phyloP scores from a whole-genome alignment of 139 green algal species.

The Chlamydomonas incerta region DNA sequence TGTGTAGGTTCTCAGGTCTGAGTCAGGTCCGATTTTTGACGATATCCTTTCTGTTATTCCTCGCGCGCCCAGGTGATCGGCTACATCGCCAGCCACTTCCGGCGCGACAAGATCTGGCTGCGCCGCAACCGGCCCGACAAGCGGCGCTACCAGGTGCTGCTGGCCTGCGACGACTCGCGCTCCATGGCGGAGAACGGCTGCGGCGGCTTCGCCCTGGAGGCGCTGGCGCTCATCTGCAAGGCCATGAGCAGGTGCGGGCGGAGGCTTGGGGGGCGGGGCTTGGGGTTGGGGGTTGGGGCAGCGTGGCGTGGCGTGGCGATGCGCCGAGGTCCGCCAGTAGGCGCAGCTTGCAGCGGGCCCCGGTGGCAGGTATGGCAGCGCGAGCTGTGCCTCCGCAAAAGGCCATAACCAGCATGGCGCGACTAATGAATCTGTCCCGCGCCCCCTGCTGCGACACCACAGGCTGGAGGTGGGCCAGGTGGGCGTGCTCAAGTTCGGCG shows the following conservation, averaged over 20 bases:
- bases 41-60: too few relatives aligned
- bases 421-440: too few relatives aligned
- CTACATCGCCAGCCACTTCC: slow-evolving; percentile 96
- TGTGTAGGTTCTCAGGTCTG: too few relatives aligned
- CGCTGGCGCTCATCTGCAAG: slow-evolving; percentile 85
- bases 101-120: slow-evolving; percentile 99
- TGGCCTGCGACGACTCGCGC: slow-evolving; percentile 90
- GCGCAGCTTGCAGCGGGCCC: too few relatives aligned
- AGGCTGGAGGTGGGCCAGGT: slow-evolving; percentile 85
- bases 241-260: slow-evolving; percentile 87
- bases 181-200: slow-evolving; percentile 95
- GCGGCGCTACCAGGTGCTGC: slow-evolving; percentile 93
- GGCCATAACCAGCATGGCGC: too few relatives aligned
- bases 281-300: too few relatives aligned
- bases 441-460: too few relatives aligned
- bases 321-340: too few relatives aligned
- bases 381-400: too few relatives aligned
- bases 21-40: too few relatives aligned
- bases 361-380: too few relatives aligned
- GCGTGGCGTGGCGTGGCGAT: too few relatives aligned
- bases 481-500: slow-evolving; percentile 93
- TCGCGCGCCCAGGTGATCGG: slow-evolving; percentile 79
- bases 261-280: background rate
- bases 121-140: slow-evolving; percentile 93
- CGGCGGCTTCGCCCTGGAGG: slow-evolving; percentile 91